phyloP scores from a whole-genome alignment of 169 alveolate species.

The Prorocentrum cordatum region DNA sequence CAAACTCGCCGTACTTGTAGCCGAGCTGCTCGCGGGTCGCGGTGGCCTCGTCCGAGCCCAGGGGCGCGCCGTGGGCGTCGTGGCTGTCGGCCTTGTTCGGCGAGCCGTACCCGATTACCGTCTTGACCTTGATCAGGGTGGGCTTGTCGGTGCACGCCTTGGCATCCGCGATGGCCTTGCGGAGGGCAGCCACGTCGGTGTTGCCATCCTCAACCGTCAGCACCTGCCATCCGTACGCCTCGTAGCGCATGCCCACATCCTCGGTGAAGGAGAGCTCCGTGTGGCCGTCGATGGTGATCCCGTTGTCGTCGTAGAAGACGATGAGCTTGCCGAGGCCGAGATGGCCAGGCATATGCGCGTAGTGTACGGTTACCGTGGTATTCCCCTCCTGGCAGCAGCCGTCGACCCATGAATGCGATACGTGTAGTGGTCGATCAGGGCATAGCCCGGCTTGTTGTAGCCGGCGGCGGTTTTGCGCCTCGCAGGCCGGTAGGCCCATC shows the following conservation, averaged over 20 bases:
- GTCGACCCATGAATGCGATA: no score
- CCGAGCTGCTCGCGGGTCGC: conserved; percentile 72
- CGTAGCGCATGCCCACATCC: conserved; percentile 73
- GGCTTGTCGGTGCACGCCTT: conserved; percentile 76
- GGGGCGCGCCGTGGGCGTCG: conserved; percentile 78
- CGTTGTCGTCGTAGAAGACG: conserved; percentile 75
- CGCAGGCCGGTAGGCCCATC: no score
- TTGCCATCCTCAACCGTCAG: conserved; percentile 72
- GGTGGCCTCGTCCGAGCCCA: conserved; percentile 75
- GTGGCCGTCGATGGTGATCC: conserved; percentile 76
- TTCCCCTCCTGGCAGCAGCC: no score
- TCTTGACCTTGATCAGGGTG: conserved; percentile 73
- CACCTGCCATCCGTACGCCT: conserved; percentile 77
- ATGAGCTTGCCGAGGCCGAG: conserved; percentile 75
- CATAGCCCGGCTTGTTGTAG: no score
- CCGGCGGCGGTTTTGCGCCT: no score
- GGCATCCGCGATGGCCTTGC: conserved; percentile 73
- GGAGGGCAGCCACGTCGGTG: conserved; percentile 18
- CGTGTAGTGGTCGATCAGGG: no score
- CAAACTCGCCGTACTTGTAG: conserved; percentile 73
- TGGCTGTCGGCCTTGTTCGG: conserved; percentile 74
- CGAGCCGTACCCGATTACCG: conserved; percentile 76
- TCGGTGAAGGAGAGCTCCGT: conserved; percentile 76
- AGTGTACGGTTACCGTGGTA: no score
- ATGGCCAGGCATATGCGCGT: no score